Base-by-base conservation (phyloP, 2,329 filamentous ascomycete species). In the Verticillium zaregamsianum region DNA sequence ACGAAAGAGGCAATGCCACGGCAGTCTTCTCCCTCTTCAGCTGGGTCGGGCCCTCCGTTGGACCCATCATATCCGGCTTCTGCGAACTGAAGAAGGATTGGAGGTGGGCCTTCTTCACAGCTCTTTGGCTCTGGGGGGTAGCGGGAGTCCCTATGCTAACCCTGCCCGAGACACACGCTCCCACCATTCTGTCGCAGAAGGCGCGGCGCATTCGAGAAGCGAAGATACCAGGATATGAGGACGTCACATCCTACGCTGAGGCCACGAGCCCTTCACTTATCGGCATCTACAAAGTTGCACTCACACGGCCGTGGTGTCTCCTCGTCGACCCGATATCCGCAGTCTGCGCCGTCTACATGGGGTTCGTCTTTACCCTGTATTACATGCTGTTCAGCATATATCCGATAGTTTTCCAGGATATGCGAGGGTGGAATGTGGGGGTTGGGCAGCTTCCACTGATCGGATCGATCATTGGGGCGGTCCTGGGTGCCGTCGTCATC, bases 381-480 rank as follows among this genome's bases (percentile, higher is more conserved):
- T 85, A 85, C 70, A 86, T 86, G 82, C 76, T 86, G 12, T 86
- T 86, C 70, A 80, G 75, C 25, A 85, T 85, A 61, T 86, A 86
- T 60, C 81, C 79, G 3, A 82, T 84, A 45, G 79, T 85, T 6
- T 85, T 83, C 65, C 79, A 83, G 64, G 69, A 82, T 57, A 76
- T 71, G 65, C 76, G 82, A 2, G 82, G 81, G 1, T 86, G 82
- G 82, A 85, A 83, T 63, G 65, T 77, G 0, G 82, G 82, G 9
- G 79, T 83, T 2, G 81, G 80, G 5, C 77, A 83, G 61, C 70
- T 86, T 0, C 81, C 82, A 2, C 71, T 85, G 7, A 68, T 85
- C 4, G 83, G 83, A 3, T 80, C 79, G 3, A 74, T 79, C 15
- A 64, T 84, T 2, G 84, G 84, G 5, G 78, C 81, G 0, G 62